A percentile compares a stretch with the other conserved stretches of the same genome.
Conservation (phyloP, 306 rosid genomes). For the Dicorynia guianensis region DNA sequence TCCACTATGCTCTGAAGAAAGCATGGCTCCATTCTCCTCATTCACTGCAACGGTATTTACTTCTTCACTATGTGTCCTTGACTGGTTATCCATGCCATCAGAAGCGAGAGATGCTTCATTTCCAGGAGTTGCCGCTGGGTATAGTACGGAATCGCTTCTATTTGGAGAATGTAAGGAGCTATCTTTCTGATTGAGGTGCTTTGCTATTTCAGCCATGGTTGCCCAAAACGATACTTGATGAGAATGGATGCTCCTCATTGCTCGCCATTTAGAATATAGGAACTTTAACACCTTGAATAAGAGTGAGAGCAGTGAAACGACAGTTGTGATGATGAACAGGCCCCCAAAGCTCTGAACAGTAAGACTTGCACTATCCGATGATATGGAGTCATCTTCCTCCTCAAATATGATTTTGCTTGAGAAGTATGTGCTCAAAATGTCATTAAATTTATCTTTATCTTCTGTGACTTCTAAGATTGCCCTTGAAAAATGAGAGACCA, state of each 20-base stretch:
- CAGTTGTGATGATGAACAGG: slow-evolving; percentile 51
- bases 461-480: slow-evolving; percentile 56
- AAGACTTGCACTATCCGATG: slow-evolving; percentile 36
- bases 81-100: background rate
- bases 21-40: background rate
- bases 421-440: slow-evolving; percentile 40
- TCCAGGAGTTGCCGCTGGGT: background rate
- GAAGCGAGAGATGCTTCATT: background rate
- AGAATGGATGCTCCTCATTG: background rate
- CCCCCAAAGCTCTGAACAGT: slow-evolving; percentile 51
- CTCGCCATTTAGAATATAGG: background rate
- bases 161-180: background rate
- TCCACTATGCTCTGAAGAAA: no score
- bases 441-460: slow-evolving; percentile 32
- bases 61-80: background rate
- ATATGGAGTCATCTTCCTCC: slow-evolving; percentile 23
- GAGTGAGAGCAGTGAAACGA: slow-evolving; percentile 31
- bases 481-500: slow-evolving; percentile 52
- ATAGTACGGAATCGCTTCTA: background rate
- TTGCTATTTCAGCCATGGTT: slow-evolving; percentile 14
- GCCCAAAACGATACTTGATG: background rate
- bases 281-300: slow-evolving; percentile 12
- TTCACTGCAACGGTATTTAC: no score
- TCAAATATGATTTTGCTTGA: background rate
- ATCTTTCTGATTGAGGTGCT: slow-evolving; percentile 28